Evolutionary conservation across 2,329 filamentous ascomycete species (phyloP).

Genomic region (Neonectria magnoliae): DNA sequence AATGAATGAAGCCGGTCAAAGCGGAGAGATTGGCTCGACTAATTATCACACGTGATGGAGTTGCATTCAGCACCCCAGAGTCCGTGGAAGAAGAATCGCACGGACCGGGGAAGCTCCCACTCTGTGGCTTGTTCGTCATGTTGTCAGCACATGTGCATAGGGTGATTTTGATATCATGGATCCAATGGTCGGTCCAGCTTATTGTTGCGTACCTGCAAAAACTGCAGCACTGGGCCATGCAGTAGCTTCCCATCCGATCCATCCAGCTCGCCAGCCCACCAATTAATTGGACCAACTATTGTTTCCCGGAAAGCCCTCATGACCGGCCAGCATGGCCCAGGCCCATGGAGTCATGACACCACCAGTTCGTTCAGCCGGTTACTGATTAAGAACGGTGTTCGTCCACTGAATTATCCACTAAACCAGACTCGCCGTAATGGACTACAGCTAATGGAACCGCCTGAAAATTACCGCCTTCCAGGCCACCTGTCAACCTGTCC

Average conservation of each 20-base stretch:
- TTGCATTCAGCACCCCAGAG: neutral
- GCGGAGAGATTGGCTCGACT: neutral
- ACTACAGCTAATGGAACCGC: neutral
- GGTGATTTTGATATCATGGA: neutral
- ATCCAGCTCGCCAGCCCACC: slow-evolving; percentile 4
- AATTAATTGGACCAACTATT: neutral
- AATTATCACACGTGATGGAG: neutral
- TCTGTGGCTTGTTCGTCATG: neutral
- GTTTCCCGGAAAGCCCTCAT: neutral
- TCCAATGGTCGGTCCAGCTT: neutral
- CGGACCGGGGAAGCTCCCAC: neutral
- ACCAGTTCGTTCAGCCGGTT: neutral
- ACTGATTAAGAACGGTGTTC: too few relatives aligned
- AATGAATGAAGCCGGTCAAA: neutral
- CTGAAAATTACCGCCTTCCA: neutral
- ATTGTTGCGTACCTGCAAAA: too few relatives aligned
- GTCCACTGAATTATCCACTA: neutral
- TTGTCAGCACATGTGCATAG: neutral
- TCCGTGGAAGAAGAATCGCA: neutral
- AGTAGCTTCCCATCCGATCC: slow-evolving; percentile 1
- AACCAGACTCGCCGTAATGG: neutral
- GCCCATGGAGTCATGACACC: slow-evolving; percentile 10
- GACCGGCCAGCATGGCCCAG: neutral
- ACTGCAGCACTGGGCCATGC: too few relatives aligned
- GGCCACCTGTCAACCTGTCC: too few relatives aligned